Base-by-base conservation (phyloP, 768 basidiomycete species). In the Mycena olivaceomarginata region DNA sequence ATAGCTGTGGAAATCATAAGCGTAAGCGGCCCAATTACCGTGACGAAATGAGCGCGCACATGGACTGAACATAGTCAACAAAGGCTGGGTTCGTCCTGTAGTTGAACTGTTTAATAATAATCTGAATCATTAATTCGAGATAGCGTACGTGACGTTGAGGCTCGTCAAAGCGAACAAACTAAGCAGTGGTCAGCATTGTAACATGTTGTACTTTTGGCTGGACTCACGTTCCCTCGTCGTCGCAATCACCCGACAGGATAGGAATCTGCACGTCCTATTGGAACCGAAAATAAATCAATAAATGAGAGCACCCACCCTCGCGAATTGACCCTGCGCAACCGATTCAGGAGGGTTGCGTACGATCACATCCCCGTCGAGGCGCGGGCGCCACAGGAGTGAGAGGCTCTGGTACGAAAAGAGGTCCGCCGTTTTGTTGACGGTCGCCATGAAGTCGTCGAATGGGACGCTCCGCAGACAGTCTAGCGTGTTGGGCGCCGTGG, bases 361-460 rank as follows among this genome's bases (percentile, higher is more conserved):
- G 3, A 63, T 40, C 9, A 63, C n/a, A 41, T 63, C 60, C 11
- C 60, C 60, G 25, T 90, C 89, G 1, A 87, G 84, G 12, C 85
- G 81, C 7, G 89, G 89, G 18, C 81, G 53, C 86, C 86, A 89
- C 0, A 85, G 84, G 37, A 85, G 70, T 0, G 73, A 72, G 43
- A 88, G 72, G 41, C 83, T 82, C 70, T 80, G 59, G 75, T 84
- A 86, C 0, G 83, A 69, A 65, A 87, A 82, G 1, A 87, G 45
- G 16, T 72, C 77, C 0, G 88, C 85, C 39, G 84, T 82, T 13
- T 75, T 4, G 72, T 87, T 83, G 53, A 89, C 77, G 0, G 88
- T 88, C 2, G 64, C 67, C 71, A 83, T 67, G 18, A 89, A 81
- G 0, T 60, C 67, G 16, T 82, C 78, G 57, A 82, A 85, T 0